Evolutionary conservation across 2,329 filamentous ascomycete species (phyloP), one percentile per base, ranked within the genome.

Genomic region (Aspergillus hiratsukae): DNA sequence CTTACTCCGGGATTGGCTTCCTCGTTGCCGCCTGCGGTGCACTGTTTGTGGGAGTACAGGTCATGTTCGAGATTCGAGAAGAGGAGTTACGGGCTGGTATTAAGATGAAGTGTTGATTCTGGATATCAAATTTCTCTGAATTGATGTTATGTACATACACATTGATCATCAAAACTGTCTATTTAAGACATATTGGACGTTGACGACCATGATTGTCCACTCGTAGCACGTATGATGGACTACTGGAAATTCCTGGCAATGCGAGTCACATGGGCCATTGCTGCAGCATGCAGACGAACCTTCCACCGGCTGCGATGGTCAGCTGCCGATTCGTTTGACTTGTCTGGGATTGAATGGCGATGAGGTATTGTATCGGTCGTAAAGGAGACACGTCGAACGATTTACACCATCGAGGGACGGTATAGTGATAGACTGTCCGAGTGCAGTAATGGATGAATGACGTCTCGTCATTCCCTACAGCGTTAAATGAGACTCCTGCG

Each of bases 41-140:
- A 46, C 74, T 97, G 8, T 99, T 96, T 70, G 85, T 92, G 0
- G 92, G 88, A 27, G 83, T 89, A 45, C 93, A 97, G 76, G 78
- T 97, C 68, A 99, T 99, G 94, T 97, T 97, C 78, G 94, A 99
- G 78, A 83, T 95, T 64, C 81, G 94, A 52, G 90, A 97, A 77
- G 81, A 82, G 45, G 94, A 99, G 79, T 84, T 86, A 75, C 83
- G 93, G 65, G 85, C 84, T 64, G 94, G 94, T 0, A 87, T 97
- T 57, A 82, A 84, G 64, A 72, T 97, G 73, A 96, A 90, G 76
- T 97, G 91, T 72, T 96, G 58, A 69, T 43, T 21, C 31, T 55
- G 23, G 28, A 29, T n/a, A 27, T 46, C 3, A 14, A 17, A 14
- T 25, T 46, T 7, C 14, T 43, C 40, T 19, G 31, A 7, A 17